Evolutionary conservation across 805 yeast genomes (phyloP).

Genomic region (Cyberlindnera misumaiensis): DNA sequence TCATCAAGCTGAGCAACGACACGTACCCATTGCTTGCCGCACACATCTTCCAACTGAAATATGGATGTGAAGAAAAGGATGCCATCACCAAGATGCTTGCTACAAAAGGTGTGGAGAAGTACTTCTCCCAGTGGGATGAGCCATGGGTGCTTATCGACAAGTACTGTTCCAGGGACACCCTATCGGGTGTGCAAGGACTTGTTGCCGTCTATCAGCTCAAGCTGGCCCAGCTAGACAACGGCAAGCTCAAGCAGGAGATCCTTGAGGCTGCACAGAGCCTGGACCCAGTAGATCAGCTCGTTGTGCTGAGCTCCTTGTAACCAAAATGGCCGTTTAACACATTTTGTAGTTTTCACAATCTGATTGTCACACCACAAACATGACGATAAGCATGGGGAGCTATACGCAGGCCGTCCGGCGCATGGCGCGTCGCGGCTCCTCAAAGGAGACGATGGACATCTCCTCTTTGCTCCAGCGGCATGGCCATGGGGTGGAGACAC

Average conservation of each 20-base stretch:
- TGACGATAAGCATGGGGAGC: too few relatives aligned
- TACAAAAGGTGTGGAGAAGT: slow-evolving; percentile 21
- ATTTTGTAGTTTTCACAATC: too few relatives aligned
- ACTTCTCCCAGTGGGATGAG: slow-evolving; percentile 15
- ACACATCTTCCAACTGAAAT: slow-evolving; percentile 17
- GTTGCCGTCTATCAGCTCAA: slow-evolving; percentile 12
- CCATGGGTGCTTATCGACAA: slow-evolving; percentile 9
- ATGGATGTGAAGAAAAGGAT: slow-evolving; percentile 10
- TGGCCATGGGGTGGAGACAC: slow-evolving; percentile 61
- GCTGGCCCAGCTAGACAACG: slow-evolving; percentile 14
- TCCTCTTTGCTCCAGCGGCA: slow-evolving; percentile 27
- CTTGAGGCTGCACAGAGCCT: slow-evolving; percentile 7
- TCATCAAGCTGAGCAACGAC: slow-evolving; percentile 15
- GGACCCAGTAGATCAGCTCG: slow-evolving; percentile 18
- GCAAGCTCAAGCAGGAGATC: slow-evolving; percentile 10
- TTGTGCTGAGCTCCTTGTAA: slow-evolving; percentile 9
- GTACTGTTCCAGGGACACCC: slow-evolving; percentile 7
- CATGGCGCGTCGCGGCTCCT: too few relatives aligned
- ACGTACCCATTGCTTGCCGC: slow-evolving; percentile 15
- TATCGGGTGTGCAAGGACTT: slow-evolving; percentile 13
- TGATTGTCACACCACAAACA: too few relatives aligned
- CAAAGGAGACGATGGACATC: slow-evolving; percentile 1
- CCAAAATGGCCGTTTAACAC: too few relatives aligned
- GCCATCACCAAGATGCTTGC: slow-evolving; percentile 20
- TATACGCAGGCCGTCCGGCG: too few relatives aligned